Evolutionary conservation across 306 rosid genomes (phyloP).

Genomic region (Adenanthera pavonina): DNA sequence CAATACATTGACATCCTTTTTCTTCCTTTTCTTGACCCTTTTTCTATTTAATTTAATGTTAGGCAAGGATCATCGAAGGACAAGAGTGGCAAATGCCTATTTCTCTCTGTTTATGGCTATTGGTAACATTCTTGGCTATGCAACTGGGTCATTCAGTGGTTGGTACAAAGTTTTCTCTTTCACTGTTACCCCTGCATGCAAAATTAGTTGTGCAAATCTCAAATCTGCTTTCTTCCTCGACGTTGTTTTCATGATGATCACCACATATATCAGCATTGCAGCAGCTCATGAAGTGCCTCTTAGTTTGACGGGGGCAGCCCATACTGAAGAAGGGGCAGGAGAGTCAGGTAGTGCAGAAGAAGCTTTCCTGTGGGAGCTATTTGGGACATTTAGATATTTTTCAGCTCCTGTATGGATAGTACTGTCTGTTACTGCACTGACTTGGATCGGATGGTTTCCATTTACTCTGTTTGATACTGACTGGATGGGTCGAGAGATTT

Average conservation of each 20-base stretch:
- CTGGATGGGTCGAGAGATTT: constrained; percentile 99
- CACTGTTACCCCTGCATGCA: constrained; percentile 71
- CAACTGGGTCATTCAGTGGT: constrained; percentile 88
- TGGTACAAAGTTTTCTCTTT: constrained; percentile 86
- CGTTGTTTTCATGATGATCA: constrained; percentile 65
- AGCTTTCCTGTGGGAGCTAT: constrained; percentile 92
- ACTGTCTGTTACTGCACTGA: constrained; percentile 80
- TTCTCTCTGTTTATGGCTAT: constrained; percentile 92
- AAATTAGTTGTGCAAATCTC: constrained; percentile 90
- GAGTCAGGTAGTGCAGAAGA: constrained; percentile 63
- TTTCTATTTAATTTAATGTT: constrained; percentile 48
- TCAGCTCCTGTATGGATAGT: constrained; percentile 74
- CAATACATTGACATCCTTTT: constrained; percentile 21
- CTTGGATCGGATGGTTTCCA: constrained; percentile 98
- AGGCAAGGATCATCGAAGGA: constrained; percentile 91
- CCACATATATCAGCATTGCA: constrained; percentile 70
- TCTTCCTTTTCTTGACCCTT: constrained; percentile 30
- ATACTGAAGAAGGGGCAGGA: constrained; percentile 59
- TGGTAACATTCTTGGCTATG: constrained; percentile 94
- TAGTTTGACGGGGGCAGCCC: constrained; percentile 48
- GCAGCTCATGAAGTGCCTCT: constrained; percentile 82
- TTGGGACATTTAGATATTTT: constrained; percentile 88
- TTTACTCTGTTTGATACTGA: constrained; percentile 93
- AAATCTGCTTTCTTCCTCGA: constrained; percentile 91
- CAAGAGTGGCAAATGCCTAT: constrained; percentile 94